Evolutionary conservation across 768 basidiomycete genomes (phyloP), one percentile per base, ranked within the genome.

Genomic region (Auricularia sp.): DNA sequence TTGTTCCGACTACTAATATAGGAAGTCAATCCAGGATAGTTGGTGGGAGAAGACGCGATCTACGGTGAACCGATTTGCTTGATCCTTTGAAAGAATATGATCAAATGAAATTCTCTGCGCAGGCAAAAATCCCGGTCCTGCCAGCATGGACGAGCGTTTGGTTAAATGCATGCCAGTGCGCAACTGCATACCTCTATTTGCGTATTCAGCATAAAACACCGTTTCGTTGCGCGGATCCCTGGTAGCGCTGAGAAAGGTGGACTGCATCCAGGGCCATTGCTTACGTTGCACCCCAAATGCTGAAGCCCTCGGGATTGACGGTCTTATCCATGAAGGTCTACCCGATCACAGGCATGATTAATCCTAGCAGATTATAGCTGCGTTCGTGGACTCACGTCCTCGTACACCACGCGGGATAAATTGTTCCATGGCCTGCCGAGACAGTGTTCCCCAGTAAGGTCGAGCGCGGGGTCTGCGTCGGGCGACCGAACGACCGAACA

Each of bases 31-130:
- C 56, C 56, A 59, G 29, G 56, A 59, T 29, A 59, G 33, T 6
- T 59, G 11, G 6, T 70, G 70, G 33, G 65, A 63, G 44, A 78
- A 64, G 16, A 78, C 67, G 3, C 75, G 64, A 61, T 73, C 70
- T 56, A 78, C 74, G 3, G 74, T 73, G 64, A 77, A 73, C 44
- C 77, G 67, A 1, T 73, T 69, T 70, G 66, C 23, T 34, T 74
- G 66, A 53, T 69, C 64, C 8, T 67, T 67, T 42, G 12, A 42
- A 29, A 74, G 67, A n/a, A 67, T 67, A 3, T 70, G 72, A 33
- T 71, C 70, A 63, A 73, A 72, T 23, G 70, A 72, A 1, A 77
- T 61, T 29, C 29, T 29, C 29, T 29, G 29, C 29, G 29, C 29
- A 29, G 29, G 29, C 29, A 29, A 29, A 29, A 29, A 29, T 29